Percentiles rank a stretch among this genome's conserved stretches.
Evolutionary conservation across 108 stramenopile genomes (phyloP).

Genomic region (Hondaea fermentalgiana): DNA sequence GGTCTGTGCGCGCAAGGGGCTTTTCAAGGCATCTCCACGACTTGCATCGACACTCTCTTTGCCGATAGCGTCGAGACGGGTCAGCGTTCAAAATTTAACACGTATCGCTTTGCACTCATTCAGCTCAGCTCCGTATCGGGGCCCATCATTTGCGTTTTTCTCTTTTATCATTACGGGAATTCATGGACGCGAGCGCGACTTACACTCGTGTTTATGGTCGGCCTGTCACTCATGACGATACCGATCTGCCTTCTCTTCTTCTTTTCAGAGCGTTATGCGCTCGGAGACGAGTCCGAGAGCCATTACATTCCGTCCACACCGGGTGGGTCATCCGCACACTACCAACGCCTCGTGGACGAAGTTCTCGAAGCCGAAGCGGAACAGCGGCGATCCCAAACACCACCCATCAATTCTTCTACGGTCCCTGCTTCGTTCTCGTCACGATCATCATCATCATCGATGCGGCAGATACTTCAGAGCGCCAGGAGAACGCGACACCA

Average conservation of each 20-base stretch:
- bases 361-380: neutral
- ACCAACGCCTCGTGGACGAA: neutral
- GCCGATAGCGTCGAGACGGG: conserved; percentile 26
- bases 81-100: conserved; percentile 42
- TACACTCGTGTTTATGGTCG: conserved; percentile 47
- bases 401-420: too few species aligned
- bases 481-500: too few species aligned
- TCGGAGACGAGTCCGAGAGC: conserved; percentile 31
- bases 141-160: conserved; percentile 49
- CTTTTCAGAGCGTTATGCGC: conserved; percentile 55
- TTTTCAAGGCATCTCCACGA: neutral
- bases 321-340: neutral
- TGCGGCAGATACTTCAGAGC: too few species aligned
- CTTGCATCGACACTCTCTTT: conserved; percentile 21
- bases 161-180: conserved; percentile 51
- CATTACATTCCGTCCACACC: neutral
- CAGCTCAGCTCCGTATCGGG: conserved; percentile 41
- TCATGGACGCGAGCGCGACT: conserved; percentile 50
- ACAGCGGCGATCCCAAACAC: neutral
- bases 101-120: conserved; percentile 43
- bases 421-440: too few species aligned
- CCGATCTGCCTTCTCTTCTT: conserved; percentile 48
- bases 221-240: conserved; percentile 48
- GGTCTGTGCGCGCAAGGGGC: neutral
- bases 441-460: too few species aligned